Conservation (phyloP, 768 basidiomycete genomes). For the Lyophyllum shimeji region DNA sequence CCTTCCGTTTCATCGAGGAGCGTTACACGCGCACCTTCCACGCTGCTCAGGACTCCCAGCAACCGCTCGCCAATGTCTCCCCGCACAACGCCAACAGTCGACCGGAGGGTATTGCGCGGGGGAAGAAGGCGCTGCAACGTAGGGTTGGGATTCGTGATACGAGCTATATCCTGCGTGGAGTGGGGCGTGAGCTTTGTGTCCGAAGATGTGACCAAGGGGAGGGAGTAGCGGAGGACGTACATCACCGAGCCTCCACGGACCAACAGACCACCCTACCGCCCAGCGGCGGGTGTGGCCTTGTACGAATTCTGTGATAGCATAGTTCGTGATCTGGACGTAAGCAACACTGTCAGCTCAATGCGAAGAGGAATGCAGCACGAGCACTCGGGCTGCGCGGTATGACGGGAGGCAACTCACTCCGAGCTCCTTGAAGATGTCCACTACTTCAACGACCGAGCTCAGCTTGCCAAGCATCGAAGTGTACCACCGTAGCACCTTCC, state of each 20-base stretch:
- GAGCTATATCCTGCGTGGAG: conserved; percentile 28
- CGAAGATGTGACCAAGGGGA: background rate
- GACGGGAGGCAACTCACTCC: conserved; percentile 23
- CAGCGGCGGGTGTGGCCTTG: conserved; percentile 92
- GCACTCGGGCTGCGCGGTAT: background rate
- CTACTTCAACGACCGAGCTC: conserved; percentile 66
- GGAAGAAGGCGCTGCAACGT: conserved; percentile 56
- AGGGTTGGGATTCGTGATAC: conserved; percentile 36
- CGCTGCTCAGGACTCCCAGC: background rate
- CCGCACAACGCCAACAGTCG: conserved; percentile 28
- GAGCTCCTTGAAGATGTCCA: conserved; percentile 47
- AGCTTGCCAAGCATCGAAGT: conserved; percentile 91
- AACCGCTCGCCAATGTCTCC: conserved; percentile 31
- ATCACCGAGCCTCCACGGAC: conserved; percentile 65
- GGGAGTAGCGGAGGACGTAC: conserved; percentile 43
- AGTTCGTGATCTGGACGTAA: conserved; percentile 71
- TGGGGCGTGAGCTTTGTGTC: background rate
- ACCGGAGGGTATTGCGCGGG: conserved; percentile 52
- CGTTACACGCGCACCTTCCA: conserved; percentile 5
- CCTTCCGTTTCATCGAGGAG: background rate
- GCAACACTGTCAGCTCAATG: background rate
- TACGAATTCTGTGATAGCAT: conserved; percentile 78
- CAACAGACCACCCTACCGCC: conserved; percentile 88
- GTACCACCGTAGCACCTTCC: conserved; percentile 60
- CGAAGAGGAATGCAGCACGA: background rate